These are phyloP conservation scores for Lasiosphaeria ovina DNA, from an alignment of 495 filamentous ascomycete genomes.

Conservation along the genomic window DNA sequence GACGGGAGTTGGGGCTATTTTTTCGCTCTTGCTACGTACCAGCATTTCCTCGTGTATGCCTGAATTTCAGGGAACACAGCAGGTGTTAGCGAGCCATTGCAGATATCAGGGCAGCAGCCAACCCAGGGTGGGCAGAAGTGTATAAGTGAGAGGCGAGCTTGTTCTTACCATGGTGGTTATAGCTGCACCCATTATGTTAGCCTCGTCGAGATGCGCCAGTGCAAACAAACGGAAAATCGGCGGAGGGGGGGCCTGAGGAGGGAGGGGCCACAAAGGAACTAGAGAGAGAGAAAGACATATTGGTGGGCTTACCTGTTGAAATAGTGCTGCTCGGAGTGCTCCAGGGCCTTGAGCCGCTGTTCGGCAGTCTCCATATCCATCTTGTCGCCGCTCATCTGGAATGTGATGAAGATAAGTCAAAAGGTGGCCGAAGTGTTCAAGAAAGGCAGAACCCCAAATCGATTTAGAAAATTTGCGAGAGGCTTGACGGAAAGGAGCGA, in stretches of 20 bases:
- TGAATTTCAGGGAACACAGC: conserved; percentile 33
- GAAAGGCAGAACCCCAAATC: conserved; percentile 1
- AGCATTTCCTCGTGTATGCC: conserved; percentile 98
- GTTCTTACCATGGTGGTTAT: conserved; percentile 88
- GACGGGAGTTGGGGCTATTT: conserved; percentile 5
- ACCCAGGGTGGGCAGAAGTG: conserved; percentile 1
- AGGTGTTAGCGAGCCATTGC: conserved; percentile 29
- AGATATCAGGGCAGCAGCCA: conserved; percentile 5
- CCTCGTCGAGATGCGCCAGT: neutral
- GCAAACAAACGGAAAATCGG: too few relatives aligned
- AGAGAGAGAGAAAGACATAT: neutral
- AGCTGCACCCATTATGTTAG: conserved; percentile 53
- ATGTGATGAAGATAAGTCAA: neutral
- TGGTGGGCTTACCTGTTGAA: conserved; percentile 76
- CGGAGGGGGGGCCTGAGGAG: neutral
- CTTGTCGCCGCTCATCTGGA: conserved; percentile 38
- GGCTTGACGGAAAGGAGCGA: neutral
- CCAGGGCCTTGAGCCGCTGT: conserved; percentile 59
- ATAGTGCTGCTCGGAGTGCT: conserved; percentile 91
- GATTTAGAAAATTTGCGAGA: conserved; percentile 11
- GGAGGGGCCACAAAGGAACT: neutral
- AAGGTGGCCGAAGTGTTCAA: conserved; percentile 4
- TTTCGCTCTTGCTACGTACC: conserved; percentile 55
- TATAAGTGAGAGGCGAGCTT: conserved; percentile 2
- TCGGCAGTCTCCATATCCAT: conserved; percentile 52